Percentiles rank a stretch among this genome's conserved stretches.
phyloP scores from a whole-genome alignment of 106 monocot species.

The Narthecium ossifragum region DNA sequence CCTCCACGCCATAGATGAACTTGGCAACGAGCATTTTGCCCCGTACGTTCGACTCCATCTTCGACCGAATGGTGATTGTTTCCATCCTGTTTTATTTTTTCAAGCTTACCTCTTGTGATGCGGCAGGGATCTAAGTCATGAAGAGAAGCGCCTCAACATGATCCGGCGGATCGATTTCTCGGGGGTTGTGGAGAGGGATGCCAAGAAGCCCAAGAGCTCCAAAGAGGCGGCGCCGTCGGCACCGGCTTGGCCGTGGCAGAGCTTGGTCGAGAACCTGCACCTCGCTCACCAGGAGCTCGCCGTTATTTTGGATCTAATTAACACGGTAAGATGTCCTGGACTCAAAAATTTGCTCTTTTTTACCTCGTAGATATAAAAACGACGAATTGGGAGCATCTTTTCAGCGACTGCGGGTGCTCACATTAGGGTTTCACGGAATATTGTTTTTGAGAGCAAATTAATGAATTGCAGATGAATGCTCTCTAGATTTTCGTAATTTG shows the following conservation, averaged over 20 bases:
- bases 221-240: constrained; percentile 17
- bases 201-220: constrained; percentile 51
- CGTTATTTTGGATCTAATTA: constrained; percentile 74
- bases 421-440: no score
- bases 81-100: no score
- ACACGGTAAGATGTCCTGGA: constrained; percentile 29
- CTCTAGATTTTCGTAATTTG: not conserved
- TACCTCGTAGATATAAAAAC: not conserved
- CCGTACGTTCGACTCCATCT: constrained; percentile 23
- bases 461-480: not conserved
- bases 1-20: constrained; percentile 75
- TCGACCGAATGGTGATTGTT: not conserved
- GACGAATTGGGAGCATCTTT: not conserved
- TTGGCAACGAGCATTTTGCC: constrained; percentile 78
- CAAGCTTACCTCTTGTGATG: not conserved
- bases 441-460: not conserved
- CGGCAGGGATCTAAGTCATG: constrained; percentile 59
- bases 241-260: constrained; percentile 70
- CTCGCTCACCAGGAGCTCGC: constrained; percentile 81
- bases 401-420: not conserved
- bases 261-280: constrained; percentile 74
- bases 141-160: constrained; percentile 73
- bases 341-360: not conserved
- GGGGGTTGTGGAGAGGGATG: constrained; percentile 53
- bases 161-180: constrained; percentile 90